These are phyloP conservation scores for Macroventuria anomochaeta DNA, from an alignment of 2,329 filamentous ascomycete genomes.

Conservation along the genomic window DNA sequence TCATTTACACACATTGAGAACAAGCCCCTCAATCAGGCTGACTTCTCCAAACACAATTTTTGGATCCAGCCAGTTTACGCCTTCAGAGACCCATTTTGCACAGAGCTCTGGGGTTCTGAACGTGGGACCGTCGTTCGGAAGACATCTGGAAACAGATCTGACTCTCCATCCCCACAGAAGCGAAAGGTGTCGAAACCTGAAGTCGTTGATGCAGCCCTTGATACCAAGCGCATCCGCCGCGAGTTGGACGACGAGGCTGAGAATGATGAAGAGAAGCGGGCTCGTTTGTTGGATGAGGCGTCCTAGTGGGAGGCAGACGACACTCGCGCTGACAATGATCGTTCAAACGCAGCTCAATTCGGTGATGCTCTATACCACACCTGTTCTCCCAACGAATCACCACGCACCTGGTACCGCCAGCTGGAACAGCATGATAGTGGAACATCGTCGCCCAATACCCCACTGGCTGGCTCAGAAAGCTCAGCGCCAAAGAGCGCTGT, in stretches of 20 bases:
- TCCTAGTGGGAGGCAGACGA: not conserved
- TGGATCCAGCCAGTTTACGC: no score
- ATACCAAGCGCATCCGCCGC: constrained; percentile 1
- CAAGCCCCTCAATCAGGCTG: no score
- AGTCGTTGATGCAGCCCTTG: no score
- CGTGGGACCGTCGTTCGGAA: not conserved
- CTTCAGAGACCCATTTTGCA: not conserved
- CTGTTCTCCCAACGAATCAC: not conserved
- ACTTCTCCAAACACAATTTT: no score
- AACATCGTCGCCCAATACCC: not conserved
- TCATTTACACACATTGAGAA: not conserved
- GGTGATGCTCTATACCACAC: not conserved
- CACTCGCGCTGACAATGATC: no score
- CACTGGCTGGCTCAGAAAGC: not conserved
- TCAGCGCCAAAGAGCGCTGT: not conserved
- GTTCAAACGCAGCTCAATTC: not conserved
- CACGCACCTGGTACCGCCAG: not conserved
- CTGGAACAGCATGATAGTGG: not conserved
- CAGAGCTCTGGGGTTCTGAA: no score
- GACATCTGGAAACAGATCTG: no score
- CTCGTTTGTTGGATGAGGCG: no score
- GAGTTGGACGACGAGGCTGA: not conserved
- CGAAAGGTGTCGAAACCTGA: constrained; percentile 12
- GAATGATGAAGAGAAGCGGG: not conserved
- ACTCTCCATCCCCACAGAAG: constrained; percentile 6